Evolutionary conservation across 2,329 filamentous ascomycete species (phyloP).

Genomic region (Endothia cerciana): DNA sequence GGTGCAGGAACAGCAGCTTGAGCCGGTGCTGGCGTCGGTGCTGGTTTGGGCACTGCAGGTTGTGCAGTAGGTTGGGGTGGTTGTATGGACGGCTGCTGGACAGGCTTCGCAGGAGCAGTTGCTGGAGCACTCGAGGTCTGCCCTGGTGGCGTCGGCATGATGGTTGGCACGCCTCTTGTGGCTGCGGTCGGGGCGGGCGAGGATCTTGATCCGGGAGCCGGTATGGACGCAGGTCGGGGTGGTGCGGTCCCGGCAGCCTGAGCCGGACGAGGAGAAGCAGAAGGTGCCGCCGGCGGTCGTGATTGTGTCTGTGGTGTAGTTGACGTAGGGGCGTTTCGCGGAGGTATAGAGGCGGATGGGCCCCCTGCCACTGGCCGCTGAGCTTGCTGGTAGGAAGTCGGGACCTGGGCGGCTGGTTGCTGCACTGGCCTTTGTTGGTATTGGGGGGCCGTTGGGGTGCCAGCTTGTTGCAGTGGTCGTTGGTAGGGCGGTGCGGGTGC

Average conservation of each 20-base stretch:
- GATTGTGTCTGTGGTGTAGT: constrained; percentile 16
- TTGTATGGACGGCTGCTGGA: constrained; percentile 13
- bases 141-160: constrained; percentile 12
- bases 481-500: constrained; percentile 26
- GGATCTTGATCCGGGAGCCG: constrained; percentile 3
- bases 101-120: not conserved
- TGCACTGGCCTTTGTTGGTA: constrained; percentile 25
- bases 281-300: constrained; percentile 17
- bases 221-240: constrained; percentile 8
- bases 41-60: constrained; percentile 21
- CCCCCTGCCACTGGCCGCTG: constrained; percentile 15
- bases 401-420: constrained; percentile 17
- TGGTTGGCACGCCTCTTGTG: constrained; percentile 8
- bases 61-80: constrained; percentile 20
- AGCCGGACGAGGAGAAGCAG: constrained; percentile 17
- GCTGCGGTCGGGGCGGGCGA: constrained; percentile 6
- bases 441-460: constrained; percentile 15
- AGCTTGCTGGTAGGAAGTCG: constrained; percentile 20
- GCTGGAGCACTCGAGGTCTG: not conserved
- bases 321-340: constrained; percentile 6
- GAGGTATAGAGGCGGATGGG: not conserved
- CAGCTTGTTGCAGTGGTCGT: constrained; percentile 25
- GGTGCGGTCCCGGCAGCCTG: not conserved
- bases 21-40: constrained; percentile 26
- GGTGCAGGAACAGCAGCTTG: not conserved